A percentile compares a stretch with the other conserved stretches of the same genome.
Conservation (phyloP, 1,284 basidiomycete genomes). For the Taiwanofungus camphoratus region DNA sequence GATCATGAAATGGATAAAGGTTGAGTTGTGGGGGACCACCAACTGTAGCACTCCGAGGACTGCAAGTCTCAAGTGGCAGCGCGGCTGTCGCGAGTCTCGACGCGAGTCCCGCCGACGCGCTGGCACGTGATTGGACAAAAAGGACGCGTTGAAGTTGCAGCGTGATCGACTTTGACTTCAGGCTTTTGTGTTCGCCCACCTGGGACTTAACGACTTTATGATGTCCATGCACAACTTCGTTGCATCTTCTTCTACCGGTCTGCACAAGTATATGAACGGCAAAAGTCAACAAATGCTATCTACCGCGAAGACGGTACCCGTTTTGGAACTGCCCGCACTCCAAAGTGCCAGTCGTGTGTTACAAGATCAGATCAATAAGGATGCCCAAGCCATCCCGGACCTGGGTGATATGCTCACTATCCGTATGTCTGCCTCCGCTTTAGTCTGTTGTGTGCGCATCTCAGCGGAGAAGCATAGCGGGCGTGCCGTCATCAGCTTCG, state of each 20-base stretch:
- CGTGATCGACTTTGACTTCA: neutral
- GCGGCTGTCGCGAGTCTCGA: neutral
- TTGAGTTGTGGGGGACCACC: too few relatives aligned
- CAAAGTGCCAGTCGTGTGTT: constrained; percentile 61
- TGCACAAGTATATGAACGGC: constrained; percentile 14
- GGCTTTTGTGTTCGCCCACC: too few relatives aligned
- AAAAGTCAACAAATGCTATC: constrained; percentile 15
- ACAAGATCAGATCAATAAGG: constrained; percentile 62
- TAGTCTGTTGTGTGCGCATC: constrained; percentile 6
- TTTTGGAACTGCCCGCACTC: constrained; percentile 55
- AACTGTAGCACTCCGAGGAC: too few relatives aligned
- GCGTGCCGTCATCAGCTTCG: constrained; percentile 59
- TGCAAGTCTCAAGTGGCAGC: too few relatives aligned
- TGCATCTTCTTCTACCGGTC: constrained; percentile 14
- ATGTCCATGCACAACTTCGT: constrained; percentile 13
- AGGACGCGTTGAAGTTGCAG: constrained; percentile 4
- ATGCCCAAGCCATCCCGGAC: constrained; percentile 68
- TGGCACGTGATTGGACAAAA: neutral
- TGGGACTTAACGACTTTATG: neutral
- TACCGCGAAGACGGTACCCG: constrained; percentile 30
- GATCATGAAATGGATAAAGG: too few relatives aligned
- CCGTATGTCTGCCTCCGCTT: constrained; percentile 34
- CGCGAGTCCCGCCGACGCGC: neutral
- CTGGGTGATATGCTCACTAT: constrained; percentile 57
- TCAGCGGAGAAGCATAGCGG: constrained; percentile 34